These are phyloP conservation scores for Colletotrichum euphorbiae DNA, from an alignment of 2,329 filamentous ascomycete genomes.

Conservation along the genomic window DNA sequence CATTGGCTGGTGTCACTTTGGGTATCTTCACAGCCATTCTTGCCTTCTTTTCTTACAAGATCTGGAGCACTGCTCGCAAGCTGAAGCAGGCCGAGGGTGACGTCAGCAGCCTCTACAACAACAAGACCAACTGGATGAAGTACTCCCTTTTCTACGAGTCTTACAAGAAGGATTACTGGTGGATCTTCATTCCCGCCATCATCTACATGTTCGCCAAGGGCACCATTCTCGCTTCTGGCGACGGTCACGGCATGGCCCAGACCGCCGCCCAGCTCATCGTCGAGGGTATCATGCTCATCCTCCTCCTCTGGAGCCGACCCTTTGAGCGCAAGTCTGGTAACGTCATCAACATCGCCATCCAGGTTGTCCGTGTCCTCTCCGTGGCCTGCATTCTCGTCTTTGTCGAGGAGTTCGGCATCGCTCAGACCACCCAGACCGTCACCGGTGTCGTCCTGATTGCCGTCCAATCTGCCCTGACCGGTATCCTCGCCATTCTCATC, in stretches of 20 bases:
- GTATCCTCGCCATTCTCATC: conserved; percentile 86
- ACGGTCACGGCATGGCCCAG: conserved; percentile 88
- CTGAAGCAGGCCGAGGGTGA: conserved; percentile 84
- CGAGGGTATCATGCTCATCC: conserved; percentile 80
- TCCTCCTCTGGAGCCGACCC: conserved; percentile 87
- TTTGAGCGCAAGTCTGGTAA: conserved; percentile 89
- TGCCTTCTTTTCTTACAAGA: conserved; percentile 86
- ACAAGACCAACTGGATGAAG: conserved; percentile 91
- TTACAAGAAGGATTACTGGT: conserved; percentile 96
- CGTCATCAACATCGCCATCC: conserved; percentile 93
- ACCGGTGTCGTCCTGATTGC: conserved; percentile 93
- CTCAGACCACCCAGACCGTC: conserved; percentile 92
- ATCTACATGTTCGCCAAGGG: conserved; percentile 93
- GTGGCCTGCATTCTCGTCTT: conserved; percentile 92
- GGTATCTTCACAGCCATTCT: conserved; percentile 83
- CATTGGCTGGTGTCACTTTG: conserved; percentile 84
- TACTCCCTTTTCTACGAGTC: conserved; percentile 98
- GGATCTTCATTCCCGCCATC: conserved; percentile 92
- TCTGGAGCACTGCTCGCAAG: conserved; percentile 79
- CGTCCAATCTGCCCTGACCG: conserved; percentile 88
- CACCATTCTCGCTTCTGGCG: conserved; percentile 83
- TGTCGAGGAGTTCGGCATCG: conserved; percentile 90
- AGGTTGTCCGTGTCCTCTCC: conserved; percentile 88
- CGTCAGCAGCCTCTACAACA: conserved; percentile 78
- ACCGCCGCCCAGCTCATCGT: conserved; percentile 83